Base-by-base conservation (phyloP, 2,329 filamentous ascomycete species). In the Berkeleyomyces basicola region DNA sequence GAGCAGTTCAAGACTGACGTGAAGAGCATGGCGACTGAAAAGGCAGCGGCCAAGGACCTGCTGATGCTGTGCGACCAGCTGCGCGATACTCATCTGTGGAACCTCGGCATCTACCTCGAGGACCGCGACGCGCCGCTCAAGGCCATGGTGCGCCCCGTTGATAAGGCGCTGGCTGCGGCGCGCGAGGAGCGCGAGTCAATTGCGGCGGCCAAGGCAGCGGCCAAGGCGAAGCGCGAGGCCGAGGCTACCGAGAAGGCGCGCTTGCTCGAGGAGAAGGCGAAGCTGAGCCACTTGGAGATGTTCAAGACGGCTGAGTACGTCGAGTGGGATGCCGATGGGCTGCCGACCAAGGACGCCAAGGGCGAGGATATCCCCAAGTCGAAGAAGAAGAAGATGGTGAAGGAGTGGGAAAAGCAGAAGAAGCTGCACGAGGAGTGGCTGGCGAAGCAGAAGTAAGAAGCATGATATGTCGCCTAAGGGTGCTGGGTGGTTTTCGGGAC, bases 361-460 rank as follows among this genome's bases (percentile, higher is more conserved):
- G 90, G 90, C 0, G 84, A 83, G 65, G 89, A 95, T 67, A 78
- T 96, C 44, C 81, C 88, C 3, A 96, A 96, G 78, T 87, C 81
- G 65, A 82, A 84, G 70, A 70, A 75, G 59, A 96, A 96, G 79
- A 91, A 89, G 76, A 73, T 96, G 68, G 85, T 79, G 74, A 96
- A 96, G 78, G 85, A 90, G 63, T 95, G 88, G 88, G 87, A 95
- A 68, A 84, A 79, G 71, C 92, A 96, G 76, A 93, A 90, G 79
- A 95, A 92, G 79, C 72, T 82, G 64, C 85, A 91, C 71, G 86
- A 91, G 66, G 82, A 85, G 66, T 87, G 58, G 61, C 39, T 65
- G 58, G 58, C 61, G 49, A 63, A 58, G 58, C 61, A 65, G 58
- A 53, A 58, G 57, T 61, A 61, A 31, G 44, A n/a, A 33, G 7